These are phyloP conservation scores for Cryphonectria radicalis DNA, from an alignment of 2,329 filamentous ascomycete species.

Conservation along the genomic window DNA sequence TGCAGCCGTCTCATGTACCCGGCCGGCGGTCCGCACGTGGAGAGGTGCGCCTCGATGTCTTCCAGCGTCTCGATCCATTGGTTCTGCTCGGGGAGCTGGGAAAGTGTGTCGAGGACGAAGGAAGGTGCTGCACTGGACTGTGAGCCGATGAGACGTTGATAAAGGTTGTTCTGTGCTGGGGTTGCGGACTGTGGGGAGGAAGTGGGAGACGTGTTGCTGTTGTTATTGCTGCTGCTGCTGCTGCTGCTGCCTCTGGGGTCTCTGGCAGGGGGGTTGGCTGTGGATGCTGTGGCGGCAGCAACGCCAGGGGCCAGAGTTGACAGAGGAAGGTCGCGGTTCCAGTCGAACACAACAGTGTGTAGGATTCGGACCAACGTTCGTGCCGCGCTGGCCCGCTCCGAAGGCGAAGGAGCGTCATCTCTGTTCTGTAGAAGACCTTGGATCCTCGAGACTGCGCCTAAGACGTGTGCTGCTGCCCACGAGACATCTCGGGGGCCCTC, in stretches of 20 bases:
- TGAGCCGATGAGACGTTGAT: slow-evolving; percentile 52
- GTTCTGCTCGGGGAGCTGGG: slow-evolving; percentile 48
- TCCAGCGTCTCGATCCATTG: slow-evolving; percentile 47
- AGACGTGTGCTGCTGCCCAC: slow-evolving; percentile 56
- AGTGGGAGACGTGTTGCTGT: neutral
- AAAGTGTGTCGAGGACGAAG: slow-evolving; percentile 52
- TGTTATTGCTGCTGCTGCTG: neutral
- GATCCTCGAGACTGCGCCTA: slow-evolving; percentile 48
- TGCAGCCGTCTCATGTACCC: slow-evolving; percentile 39
- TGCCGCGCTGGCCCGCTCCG: slow-evolving; percentile 51
- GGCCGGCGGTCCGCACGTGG: slow-evolving; percentile 33
- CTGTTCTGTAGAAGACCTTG: slow-evolving; percentile 44
- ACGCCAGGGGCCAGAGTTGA: neutral
- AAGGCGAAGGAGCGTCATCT: slow-evolving; percentile 42
- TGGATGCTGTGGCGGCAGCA: neutral
- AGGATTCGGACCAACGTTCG: slow-evolving; percentile 54
- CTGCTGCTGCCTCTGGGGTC: neutral
- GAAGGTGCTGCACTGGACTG: slow-evolving; percentile 40
- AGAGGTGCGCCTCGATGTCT: slow-evolving; percentile 38
- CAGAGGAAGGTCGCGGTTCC: slow-evolving; percentile 20
- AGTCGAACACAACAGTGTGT: slow-evolving; percentile 43
- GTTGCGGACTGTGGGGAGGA: neutral
- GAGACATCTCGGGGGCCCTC: slow-evolving; percentile 46
- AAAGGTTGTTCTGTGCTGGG: slow-evolving; percentile 49
- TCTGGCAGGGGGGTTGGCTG: neutral